Base-by-base conservation (phyloP, 208 protist species). In the Leishmania arabica region DNA sequence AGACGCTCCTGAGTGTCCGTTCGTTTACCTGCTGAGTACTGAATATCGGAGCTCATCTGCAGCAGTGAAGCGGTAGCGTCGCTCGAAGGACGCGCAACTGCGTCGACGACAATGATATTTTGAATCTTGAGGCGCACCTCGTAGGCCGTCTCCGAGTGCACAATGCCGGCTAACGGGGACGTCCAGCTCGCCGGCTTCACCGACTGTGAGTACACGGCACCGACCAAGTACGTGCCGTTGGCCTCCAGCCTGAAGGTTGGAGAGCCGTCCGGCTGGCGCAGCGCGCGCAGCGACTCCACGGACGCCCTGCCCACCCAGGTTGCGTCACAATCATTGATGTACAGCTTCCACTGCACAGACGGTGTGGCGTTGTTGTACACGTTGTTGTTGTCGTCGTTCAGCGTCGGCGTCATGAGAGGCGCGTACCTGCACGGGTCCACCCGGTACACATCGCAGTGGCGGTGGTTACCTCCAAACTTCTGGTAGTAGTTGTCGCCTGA, bases 401-500 rank as follows among this genome's bases (percentile, higher is more conserved):
- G 70, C 54, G 89, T 81, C 69, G 95, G 95, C 17, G 93, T 96
- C 65, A 96, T 77, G 73, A 98, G 84, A 17, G 95, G 95, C 9
- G 95, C 93, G 72, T 95, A 95, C 86, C 91, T 92, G 83, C 95
- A 98, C 42, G 95, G 78, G 75, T 96, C 88, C 3, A 6, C 21
- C 56, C 95, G 93, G 84, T 87, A 98, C 13, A 94, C 84, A 69
- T 98, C 95, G 75, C 95, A 98, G 62, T 90, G 66, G 21, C 82
- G 86, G 78, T 98, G 95, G 42, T 95, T 96, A 79, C 95, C 95
- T 34, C 93, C 93, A 79, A 98, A 98, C 85, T 95, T 96, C 60
- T 96, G 95, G 82, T 90, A 98, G 84, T 96, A 98, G 90, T 95
- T 96, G 73, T 93, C 89, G 47, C 92, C 92, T n/a, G 79, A 86